Evolutionary conservation across 768 basidiomycete genomes (phyloP), one percentile per base, ranked within the genome.

Genomic region (Sutorius australiensis): DNA sequence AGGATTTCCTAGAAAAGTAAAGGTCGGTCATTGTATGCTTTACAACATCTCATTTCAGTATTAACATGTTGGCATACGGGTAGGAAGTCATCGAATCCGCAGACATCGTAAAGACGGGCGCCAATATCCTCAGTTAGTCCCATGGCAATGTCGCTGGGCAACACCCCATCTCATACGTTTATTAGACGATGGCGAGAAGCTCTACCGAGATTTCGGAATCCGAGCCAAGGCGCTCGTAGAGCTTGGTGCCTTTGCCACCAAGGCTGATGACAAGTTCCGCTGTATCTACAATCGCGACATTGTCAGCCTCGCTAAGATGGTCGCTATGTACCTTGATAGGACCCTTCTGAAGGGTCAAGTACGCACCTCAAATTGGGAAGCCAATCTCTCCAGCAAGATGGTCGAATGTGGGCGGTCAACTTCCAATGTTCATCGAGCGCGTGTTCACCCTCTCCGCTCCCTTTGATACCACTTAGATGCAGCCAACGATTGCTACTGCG

Each of bases 401-500:
- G 50, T 73, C 27, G 62, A 69, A 54, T 79, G 77, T 77, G 27
- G 54, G 61, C 5, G 6, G 12, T 46, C 34, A n/a, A 17, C 38
- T 34, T 30, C 38, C 34, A 7, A 21, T n/a, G 13, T 17, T 17
- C 50, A 40, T 45, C 19, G 37, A 41, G 24, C 19, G 0, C 8
- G 21, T 10, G 14, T 46, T 9, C 7, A 24, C 55, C 33, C 33
- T 37, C 24, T 14, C 46, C 28, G 6, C 24, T 10, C 30, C 21
- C 13, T 42, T 34, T 33, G 33, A 8, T 5, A 37, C n/a, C 28
- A 33, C 9, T 4, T 39, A 80, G 79, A 81, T 54, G 79, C 79
- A 2, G 79, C 79, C 0, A 80, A 80, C 54, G 79, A 80, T 51
- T 77, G 73, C 39, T 72, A 80, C 53, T 76, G 72, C 39, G 76